These are phyloP conservation scores for Exophiala calicioides DNA, from an alignment of 2,329 filamentous ascomycete species.

Conservation along the genomic window DNA sequence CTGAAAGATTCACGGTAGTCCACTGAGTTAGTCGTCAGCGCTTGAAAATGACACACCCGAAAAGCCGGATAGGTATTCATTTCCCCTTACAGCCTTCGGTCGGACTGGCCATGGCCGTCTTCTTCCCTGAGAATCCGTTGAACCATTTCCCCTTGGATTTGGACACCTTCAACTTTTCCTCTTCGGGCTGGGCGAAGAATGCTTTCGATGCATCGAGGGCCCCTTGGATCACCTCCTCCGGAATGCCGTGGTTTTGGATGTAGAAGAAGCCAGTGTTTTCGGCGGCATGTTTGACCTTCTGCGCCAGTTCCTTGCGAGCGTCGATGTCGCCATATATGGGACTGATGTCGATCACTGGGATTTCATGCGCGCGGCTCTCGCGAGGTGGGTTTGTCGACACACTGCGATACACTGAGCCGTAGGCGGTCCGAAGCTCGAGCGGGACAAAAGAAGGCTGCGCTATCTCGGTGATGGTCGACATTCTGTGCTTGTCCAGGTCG, in stretches of 20 bases:
- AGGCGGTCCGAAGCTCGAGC: constrained; percentile 48
- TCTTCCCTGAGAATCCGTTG: constrained; percentile 18
- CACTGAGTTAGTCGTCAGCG: constrained; percentile 34
- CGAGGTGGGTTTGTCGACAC: constrained; percentile 46
- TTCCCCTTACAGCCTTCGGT: constrained; percentile 16
- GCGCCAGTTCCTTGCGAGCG: constrained; percentile 44
- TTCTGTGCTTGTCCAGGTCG: background rate
- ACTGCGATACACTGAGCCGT: constrained; percentile 48
- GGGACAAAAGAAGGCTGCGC: constrained; percentile 26
- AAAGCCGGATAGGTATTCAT: background rate
- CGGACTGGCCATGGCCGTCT: constrained; percentile 14
- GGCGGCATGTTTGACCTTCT: constrained; percentile 48
- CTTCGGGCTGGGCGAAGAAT: constrained; percentile 47
- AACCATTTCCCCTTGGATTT: constrained; percentile 46
- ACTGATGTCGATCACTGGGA: constrained; percentile 57
- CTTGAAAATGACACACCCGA: background rate
- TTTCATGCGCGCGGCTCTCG: constrained; percentile 46
- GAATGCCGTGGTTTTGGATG: constrained; percentile 50
- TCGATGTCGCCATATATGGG: constrained; percentile 40
- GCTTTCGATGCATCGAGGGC: constrained; percentile 47
- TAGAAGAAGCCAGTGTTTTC: constrained; percentile 53
- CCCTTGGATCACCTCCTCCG: constrained; percentile 41
- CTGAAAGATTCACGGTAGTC: constrained; percentile 56
- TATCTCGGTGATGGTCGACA: constrained; percentile 15
- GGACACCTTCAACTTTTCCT: constrained; percentile 50